Base-by-base conservation (phyloP, 2,329 filamentous ascomycete genomes). In the Phyllosticta ampelicida region DNA sequence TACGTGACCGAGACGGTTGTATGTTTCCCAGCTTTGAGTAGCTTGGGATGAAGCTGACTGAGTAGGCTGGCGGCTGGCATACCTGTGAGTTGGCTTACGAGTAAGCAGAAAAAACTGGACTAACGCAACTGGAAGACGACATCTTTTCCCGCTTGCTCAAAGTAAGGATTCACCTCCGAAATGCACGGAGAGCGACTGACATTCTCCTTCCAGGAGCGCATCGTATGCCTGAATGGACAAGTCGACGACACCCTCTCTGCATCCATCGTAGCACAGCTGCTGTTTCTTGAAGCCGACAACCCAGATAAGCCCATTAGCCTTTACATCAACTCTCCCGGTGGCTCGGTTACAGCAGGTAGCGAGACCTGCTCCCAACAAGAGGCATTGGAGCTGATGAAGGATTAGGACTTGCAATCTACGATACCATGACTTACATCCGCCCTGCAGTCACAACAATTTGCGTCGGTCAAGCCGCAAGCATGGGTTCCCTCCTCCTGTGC, bases 391-490 rank as follows among this genome's bases (percentile, higher is more conserved):
- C 50, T 61, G 51, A 64, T 26, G 20, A 5, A 26, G 19, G 44
- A 26, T 10, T 30, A 60, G 78, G 78, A 2, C 77, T 86, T 61
- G 91, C 94, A 23, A 97, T 99, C 67, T 99, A 99, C 79, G 94
- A 99, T 71, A 99, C 94, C 11, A 97, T 99, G 92, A 85, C 87
- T 65, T 99, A 99, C 73, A 97, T 99, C 70, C 85, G 86, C 61
- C 89, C 89, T 2, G 90, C 92, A 1, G 90, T 99, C 0, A 92
- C 87, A 50, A 99, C 94, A 0, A 94, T 99, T 28, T 97, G 94
- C 68, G 83, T 99, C 50, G 94, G 94, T 8, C 89, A 95, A 67
- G 94, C 95, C 0, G 92, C 94, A 1, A 94, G 87, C 2, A 99
- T 99, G 94, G 94, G 91, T 5, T 90, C 87, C 1, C 79, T 99